Percentiles rank a stretch among this genome's conserved stretches.
phyloP scores from a whole-genome alignment of 495 filamentous ascomycete species.

The Tirmania nivea region DNA sequence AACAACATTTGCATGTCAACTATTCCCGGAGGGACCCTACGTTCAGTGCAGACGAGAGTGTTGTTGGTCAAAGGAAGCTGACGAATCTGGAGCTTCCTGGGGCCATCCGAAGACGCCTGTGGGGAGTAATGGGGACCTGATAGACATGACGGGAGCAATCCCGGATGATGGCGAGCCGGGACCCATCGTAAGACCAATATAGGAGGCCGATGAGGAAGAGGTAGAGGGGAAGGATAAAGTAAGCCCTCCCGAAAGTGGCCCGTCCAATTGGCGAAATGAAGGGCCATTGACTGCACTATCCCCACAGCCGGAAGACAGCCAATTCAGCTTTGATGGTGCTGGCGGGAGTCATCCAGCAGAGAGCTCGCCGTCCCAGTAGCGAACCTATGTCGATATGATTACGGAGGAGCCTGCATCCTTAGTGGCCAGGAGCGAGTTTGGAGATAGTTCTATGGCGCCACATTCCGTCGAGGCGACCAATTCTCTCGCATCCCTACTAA shows the following conservation, averaged over 20 bases:
- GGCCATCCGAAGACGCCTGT: neutral
- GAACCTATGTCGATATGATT: constrained; percentile 2
- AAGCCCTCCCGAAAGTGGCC: neutral
- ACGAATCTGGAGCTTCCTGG: constrained; percentile 4
- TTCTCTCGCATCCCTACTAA: constrained; percentile 19
- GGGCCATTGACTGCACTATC: neutral
- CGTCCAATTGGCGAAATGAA: neutral
- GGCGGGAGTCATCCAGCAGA: constrained; percentile 3
- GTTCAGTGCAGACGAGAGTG: constrained; percentile 9
- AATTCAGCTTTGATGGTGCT: neutral
- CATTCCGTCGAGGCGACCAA: constrained; percentile 14
- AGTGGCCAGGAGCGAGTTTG: constrained; percentile 5
- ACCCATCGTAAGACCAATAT: neutral
- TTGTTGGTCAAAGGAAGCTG: constrained; percentile 6
- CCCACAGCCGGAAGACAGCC: neutral
- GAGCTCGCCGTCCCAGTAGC: neutral
- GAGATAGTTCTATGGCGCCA: constrained; percentile 9
- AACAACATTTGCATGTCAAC: constrained; percentile 13
- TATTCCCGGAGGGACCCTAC: constrained; percentile 5
- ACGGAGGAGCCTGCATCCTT: constrained; percentile 10
- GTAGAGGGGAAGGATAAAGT: neutral
- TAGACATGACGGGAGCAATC: neutral
- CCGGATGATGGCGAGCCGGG: neutral
- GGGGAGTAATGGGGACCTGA: neutral
- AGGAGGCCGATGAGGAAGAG: neutral